phyloP scores from a whole-genome alignment of 2,329 filamentous ascomycete species.

The Paecilomyces niveus region DNA sequence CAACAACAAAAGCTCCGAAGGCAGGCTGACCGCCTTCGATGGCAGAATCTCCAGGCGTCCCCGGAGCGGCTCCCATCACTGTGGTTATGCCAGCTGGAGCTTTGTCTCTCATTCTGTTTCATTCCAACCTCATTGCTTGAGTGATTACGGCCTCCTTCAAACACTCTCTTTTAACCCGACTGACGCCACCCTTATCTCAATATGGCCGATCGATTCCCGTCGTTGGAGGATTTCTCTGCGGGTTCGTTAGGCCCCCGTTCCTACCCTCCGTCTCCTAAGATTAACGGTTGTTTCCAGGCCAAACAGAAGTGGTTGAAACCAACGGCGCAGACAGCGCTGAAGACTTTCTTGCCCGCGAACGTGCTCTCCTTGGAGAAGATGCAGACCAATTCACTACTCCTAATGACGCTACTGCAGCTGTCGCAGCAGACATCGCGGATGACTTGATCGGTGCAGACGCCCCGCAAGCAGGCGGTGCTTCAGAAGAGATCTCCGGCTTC shows the following conservation, averaged over 20 bases:
- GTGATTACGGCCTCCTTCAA: background rate
- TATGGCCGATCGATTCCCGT: constrained; percentile 75
- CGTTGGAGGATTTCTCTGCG: constrained; percentile 68
- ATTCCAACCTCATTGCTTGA: background rate
- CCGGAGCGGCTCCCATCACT: constrained; percentile 1
- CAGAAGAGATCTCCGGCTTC: constrained; percentile 56
- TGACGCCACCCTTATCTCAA: constrained; percentile 12
- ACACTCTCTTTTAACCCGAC: constrained; percentile 6
- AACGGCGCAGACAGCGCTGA: constrained; percentile 51
- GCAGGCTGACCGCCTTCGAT: constrained; percentile 5
- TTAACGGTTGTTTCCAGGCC: constrained; percentile 23
- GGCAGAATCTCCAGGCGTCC: constrained; percentile 7
- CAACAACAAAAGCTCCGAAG: constrained; percentile 3
- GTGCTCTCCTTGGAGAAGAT: constrained; percentile 83
- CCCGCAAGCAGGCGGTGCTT: constrained; percentile 12
- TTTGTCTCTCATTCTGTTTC: constrained; percentile 3
- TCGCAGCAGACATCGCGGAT: constrained; percentile 57
- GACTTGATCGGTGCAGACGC: constrained; percentile 59
- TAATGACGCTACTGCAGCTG: constrained; percentile 55
- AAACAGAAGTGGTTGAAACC: constrained; percentile 25
- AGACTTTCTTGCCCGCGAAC: constrained; percentile 88
- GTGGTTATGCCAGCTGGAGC: constrained; percentile 3
- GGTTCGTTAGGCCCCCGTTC: constrained; percentile 32
- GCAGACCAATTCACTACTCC: constrained; percentile 80
- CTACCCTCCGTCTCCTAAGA: constrained; percentile 10